Percentiles rank a stretch among this genome's conserved stretches.
These are phyloP conservation scores for Camellia sinensis DNA, from an alignment of 148 eudicot genomes.

Conservation along the genomic window DNA sequence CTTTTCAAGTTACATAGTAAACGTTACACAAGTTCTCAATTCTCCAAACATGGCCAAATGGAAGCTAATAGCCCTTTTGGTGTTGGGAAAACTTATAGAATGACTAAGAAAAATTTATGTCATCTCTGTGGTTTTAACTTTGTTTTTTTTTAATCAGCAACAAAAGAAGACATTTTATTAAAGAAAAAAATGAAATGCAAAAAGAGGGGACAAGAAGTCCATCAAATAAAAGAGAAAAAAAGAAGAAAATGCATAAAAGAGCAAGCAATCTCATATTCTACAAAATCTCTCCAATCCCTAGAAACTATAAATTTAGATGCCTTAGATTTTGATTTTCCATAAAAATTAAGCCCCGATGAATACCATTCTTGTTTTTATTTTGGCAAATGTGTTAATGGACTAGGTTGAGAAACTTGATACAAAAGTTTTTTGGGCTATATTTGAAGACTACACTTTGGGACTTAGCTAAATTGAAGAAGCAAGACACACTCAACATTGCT, in stretches of 20 bases:
- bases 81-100: not conserved
- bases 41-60: not conserved
- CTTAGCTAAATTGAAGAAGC: slow-evolving; percentile 20
- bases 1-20: not conserved
- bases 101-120: not conserved
- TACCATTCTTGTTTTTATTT: no score
- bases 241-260: no score
- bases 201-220: no score
- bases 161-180: no score
- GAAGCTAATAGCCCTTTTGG: not conserved
- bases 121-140: not conserved
- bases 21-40: not conserved
- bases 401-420: not conserved
- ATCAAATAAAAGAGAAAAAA: no score
- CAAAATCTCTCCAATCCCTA: no score
- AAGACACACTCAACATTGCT: not conserved
- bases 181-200: no score
- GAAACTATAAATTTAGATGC: no score
- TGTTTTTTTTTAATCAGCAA: not conserved
- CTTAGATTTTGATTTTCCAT: no score
- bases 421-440: not conserved
- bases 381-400: not conserved
- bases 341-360: no score
- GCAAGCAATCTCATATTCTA: no score
- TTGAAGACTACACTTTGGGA: slow-evolving; percentile 12